A percentile compares a stretch with the other conserved stretches of the same genome.
phyloP scores from a whole-genome alignment of 768 basidiomycete genomes.

The Roridomyces roridus region DNA sequence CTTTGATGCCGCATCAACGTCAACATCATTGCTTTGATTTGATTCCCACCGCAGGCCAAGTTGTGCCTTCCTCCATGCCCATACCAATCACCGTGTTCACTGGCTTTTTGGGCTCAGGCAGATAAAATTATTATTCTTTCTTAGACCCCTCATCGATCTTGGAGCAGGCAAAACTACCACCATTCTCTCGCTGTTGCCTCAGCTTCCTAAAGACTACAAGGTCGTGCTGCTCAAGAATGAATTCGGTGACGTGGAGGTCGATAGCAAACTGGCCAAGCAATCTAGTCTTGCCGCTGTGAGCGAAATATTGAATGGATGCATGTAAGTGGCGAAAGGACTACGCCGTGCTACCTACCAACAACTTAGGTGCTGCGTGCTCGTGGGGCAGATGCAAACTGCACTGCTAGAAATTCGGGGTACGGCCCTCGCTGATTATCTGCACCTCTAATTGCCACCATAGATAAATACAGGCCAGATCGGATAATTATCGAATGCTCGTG shows the following conservation, averaged over 20 bases:
- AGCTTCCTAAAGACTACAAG: slow-evolving; percentile 85
- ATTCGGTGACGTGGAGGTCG: slow-evolving; percentile 86
- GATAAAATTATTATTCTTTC: too few relatives aligned
- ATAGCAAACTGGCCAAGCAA: slow-evolving; percentile 88
- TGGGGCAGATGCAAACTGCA: slow-evolving; percentile 94
- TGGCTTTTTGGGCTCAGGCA: slow-evolving; percentile 90
- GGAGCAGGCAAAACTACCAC: slow-evolving; percentile 82
- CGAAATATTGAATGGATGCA: slow-evolving; percentile 96
- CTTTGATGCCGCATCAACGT: too few relatives aligned
- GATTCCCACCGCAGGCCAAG: too few relatives aligned
- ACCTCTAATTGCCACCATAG: slow-evolving; percentile 40
- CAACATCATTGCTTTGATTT: too few relatives aligned
- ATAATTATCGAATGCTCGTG: slow-evolving; percentile 97
- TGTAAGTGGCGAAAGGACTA: slow-evolving; percentile 55
- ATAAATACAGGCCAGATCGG: slow-evolving; percentile 84
- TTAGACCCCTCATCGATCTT: too few relatives aligned
- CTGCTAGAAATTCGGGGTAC: slow-evolving; percentile 85
- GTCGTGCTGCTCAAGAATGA: slow-evolving; percentile 95
- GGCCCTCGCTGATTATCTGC: slow-evolving; percentile 13
- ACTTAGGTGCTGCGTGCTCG: slow-evolving; percentile 89
- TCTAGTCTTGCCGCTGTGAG: slow-evolving; percentile 86
- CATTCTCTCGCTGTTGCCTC: slow-evolving; percentile 83
- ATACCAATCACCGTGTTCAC: slow-evolving; percentile 96
- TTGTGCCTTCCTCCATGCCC: too few relatives aligned
- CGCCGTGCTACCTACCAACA: not conserved